Base-by-base conservation (phyloP, 2,329 filamentous ascomycete species). In the Zelopaecilomyces penicillatus region DNA sequence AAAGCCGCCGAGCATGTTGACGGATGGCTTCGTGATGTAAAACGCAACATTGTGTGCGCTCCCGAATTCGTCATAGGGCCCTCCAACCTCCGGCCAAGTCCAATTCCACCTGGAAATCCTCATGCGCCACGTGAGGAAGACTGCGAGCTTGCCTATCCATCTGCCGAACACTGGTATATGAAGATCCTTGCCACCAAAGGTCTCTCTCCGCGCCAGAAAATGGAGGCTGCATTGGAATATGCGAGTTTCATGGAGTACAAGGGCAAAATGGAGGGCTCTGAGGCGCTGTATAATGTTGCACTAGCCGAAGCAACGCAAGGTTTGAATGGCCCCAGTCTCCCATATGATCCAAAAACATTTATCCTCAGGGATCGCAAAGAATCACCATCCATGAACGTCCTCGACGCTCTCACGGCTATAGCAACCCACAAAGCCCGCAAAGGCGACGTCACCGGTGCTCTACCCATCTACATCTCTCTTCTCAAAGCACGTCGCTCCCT, bases 211-310 rank as follows among this genome's bases (percentile, higher is more conserved):
- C 75, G 80, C 45, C 88, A 97, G 63, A 82, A 81, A 56, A 71
- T 96, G 42, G 82, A 91, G 46, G 89, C 90, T 4, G 84, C 87
- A 4, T 68, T 95, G 36, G 83, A 83, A 1, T 95, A 90, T 60
- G 91, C 85, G 2, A 83, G 87, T 44, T 96, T 86, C 78, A 73
- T 95, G 34, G 85, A 89, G 52, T 91, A 80, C 66, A 91, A 90
- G 65, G 73, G 78, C 2, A 62, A 80, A 28, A 65, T 73, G 2
- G 77, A 80, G 4, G 81, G 78, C 0, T 83, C 88, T 0, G 74
- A 80, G 44, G 78, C 84, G 50, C 81, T 89, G 67, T 90, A 87
- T 62, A 72, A 74, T 49, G 82, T 85, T 74, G 88, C 83, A 1
- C 68, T 95, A 35, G 80, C 87, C 51, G 82, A 94, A 48, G 86